A percentile compares a stretch with the other conserved stretches of the same genome.
Conservation (phyloP, 1,284 basidiomycete species). For the Malassezia brasiliensis region DNA sequence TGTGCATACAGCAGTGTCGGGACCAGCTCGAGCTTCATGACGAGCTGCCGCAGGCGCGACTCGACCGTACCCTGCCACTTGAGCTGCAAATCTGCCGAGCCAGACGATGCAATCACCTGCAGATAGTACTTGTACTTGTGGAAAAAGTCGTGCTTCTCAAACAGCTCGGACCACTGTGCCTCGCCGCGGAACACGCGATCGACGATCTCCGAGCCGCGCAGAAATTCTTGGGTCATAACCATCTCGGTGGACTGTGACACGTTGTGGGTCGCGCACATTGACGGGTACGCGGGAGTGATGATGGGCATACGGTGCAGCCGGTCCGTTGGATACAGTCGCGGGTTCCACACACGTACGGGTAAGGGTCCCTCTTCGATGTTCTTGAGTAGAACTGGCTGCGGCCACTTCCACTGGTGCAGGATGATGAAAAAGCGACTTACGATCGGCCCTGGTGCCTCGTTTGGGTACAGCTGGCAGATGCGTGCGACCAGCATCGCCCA, state of each 20-base stretch:
- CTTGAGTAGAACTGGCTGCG: conserved; percentile 88
- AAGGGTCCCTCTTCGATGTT: conserved; percentile 83
- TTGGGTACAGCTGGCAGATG: conserved; percentile 97
- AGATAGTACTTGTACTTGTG: conserved; percentile 93
- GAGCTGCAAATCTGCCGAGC: conserved; percentile 69
- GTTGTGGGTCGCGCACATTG: conserved; percentile 99
- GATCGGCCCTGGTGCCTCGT: conserved; percentile 83
- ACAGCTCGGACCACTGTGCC: conserved; percentile 68
- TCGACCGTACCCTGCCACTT: conserved; percentile 99
- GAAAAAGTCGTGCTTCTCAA: conserved; percentile 92
- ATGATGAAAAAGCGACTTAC: conserved; percentile 95
- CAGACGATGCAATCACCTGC: conserved; percentile 86
- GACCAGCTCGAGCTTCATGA: conserved; percentile 93
- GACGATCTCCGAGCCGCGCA: conserved; percentile 83
- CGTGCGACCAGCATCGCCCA: conserved; percentile 98
- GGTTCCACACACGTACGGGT: conserved; percentile 94
- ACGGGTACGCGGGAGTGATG: conserved; percentile 96
- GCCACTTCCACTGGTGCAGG: conserved; percentile 96
- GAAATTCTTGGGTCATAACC: conserved; percentile 93
- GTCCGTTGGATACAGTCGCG: conserved; percentile 85
- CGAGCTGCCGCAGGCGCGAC: conserved; percentile 83
- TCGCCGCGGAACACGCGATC: conserved; percentile 78
- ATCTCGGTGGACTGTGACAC: conserved; percentile 89
- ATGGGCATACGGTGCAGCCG: conserved; percentile 97
- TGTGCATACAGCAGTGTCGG: conserved; percentile 84